Base-by-base conservation (phyloP, 2,329 filamentous ascomycete species). In the Penicillium sp. region DNA sequence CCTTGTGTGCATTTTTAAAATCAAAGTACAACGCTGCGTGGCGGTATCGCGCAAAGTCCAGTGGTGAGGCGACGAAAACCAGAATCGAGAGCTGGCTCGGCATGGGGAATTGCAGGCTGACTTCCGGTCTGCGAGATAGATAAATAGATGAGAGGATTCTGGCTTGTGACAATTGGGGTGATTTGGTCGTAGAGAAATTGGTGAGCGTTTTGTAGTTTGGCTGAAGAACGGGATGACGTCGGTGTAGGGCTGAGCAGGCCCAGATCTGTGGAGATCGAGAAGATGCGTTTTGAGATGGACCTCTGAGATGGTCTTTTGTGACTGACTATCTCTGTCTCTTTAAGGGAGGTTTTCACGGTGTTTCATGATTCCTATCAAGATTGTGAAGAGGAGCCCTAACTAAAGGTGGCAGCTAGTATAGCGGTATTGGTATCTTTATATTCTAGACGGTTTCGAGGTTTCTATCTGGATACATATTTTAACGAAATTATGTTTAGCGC, bases 31-130 rank as follows among this genome's bases (percentile, higher is more conserved):
- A 51, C 3, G 65, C 56, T 37, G 65, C 55, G 33, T 67, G 65
- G 35, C 65, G 39, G 53, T 63, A 67, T n/a, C 63, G 57, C 4
- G 63, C 65, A 39, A 63, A 66, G 58, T 67, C 65, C 53, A 66
- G 65, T 10, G 62, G 63, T 2, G 61, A 62, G 41, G 63, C 65
- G 56, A 63, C 55, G 40, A 60, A 61, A 22, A 67, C 56, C 27
- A 67, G 57, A 36, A 66, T 66, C 9, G 56, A 65, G 43, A 63
- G 57, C n/a, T 52, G 55, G 39, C 46, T 64, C 16, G 64, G 54
- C 61, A 66, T 66, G 19, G 37, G 46, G 50, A 19, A 35, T n/a
- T n/a, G n/a, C n/a, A n/a, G 39, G 24, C 16, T 2, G 18, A 6
- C 4, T 2, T 22, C 19, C 13, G 6, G 19, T 13, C 5, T 19